Base-by-base conservation (phyloP, 2,329 filamentous ascomycete genomes). In the Phialophora verrucosa region DNA sequence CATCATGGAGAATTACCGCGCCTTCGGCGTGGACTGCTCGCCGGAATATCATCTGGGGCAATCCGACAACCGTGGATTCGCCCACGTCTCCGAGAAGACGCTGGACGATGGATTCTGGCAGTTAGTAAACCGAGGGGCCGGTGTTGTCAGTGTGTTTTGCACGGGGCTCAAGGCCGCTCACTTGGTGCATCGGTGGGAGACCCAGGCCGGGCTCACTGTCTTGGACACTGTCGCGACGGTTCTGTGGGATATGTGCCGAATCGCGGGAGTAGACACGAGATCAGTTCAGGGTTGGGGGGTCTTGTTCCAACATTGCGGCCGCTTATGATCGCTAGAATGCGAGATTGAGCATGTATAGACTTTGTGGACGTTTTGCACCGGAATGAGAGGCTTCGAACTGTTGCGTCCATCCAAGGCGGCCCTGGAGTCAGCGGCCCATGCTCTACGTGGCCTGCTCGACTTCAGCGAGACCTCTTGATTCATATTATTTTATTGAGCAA, bases 191-290 rank as follows among this genome's bases (percentile, higher is more conserved):
- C 44, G 70, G 14, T 82, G 80, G 80, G 81, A 82, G 66, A 58
- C 71, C 44, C 25, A 60, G 10, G n/a, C 42, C 61, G 74, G 72
- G 0, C 51, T 81, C 5, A 72, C 74, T 3, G 77, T 82, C 6
- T 73, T 81, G 20, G 80, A 83, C 72, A 80, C 78, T 0, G 78
- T 82, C 11, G 75, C 78, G 0, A 81, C 79, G 2, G 78, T 81
- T 3, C 64, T 82, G 4, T 79, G 77, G 76, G 78, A 79, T 66
- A 78, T 81, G 76, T 70, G 80, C 58, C 72, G 72, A 31, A 72
- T 76, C 7, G 72, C 73, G 56, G 72, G 73, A 6, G 66, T 79
- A 31, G 74, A 78, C 59, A 73, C 70, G 54, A 69, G 58, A 12
- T 59, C 56, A 7, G 67, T 79, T 4, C 62, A 72, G 42, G 73